Percentiles rank a stretch among this genome's conserved stretches.
Conservation (phyloP, 768 basidiomycete species). For the Naganishia vishniacii region DNA sequence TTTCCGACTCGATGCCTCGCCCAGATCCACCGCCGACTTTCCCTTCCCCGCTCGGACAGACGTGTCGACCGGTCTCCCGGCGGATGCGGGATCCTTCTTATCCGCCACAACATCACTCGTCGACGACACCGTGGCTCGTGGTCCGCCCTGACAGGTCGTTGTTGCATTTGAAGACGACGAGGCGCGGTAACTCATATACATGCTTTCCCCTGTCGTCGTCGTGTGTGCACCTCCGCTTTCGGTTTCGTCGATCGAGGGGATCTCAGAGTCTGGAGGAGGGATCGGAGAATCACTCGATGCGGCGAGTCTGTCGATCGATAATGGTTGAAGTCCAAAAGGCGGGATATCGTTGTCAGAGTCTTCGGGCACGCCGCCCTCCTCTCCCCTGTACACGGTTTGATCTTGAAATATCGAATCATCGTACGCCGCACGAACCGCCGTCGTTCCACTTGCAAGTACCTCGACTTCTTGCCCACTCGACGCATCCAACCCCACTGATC, state of each 20-base stretch:
- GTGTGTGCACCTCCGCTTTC: background rate
- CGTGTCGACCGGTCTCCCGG: too few relatives aligned
- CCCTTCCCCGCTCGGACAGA: too few relatives aligned
- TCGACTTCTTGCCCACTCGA: too few relatives aligned
- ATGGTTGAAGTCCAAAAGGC: too few relatives aligned
- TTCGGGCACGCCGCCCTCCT: background rate
- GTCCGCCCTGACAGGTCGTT: background rate
- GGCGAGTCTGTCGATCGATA: too few relatives aligned
- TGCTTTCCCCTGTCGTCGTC: background rate
- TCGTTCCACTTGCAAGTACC: too few relatives aligned
- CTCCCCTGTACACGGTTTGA: background rate
- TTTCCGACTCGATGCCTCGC: constrained; percentile 21
- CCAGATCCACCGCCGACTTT: too few relatives aligned
- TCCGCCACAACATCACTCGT: background rate
- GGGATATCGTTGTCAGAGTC: too few relatives aligned
- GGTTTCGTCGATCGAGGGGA: constrained; percentile 12
- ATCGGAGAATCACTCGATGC: too few relatives aligned
- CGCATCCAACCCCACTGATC: too few relatives aligned
- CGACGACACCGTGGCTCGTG: background rate
- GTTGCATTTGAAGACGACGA: background rate
- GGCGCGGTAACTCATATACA: constrained; percentile 12
- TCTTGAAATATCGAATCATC: background rate
- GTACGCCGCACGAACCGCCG: background rate
- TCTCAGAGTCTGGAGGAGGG: constrained; percentile 7
- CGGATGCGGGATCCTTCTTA: too few relatives aligned